Evolutionary conservation across 768 basidiomycete species (phyloP).

Genomic region (Phaeotremella skinneri): DNA sequence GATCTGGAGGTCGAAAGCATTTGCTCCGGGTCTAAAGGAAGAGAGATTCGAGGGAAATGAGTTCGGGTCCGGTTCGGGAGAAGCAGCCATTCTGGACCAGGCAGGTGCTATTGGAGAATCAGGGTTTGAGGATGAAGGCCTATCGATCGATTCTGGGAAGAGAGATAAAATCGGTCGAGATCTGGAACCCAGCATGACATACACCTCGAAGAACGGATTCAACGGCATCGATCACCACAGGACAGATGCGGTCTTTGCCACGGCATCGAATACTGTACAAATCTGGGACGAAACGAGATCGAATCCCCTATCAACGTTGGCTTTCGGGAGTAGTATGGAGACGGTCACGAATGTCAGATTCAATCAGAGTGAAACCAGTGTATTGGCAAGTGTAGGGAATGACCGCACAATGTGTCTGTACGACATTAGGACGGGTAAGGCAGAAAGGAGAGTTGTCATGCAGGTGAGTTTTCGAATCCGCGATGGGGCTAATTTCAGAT

Average conservation of each 20-base stretch:
- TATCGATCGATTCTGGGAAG: constrained; percentile 40
- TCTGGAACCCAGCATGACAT: constrained; percentile 67
- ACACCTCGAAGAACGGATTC: constrained; percentile 82
- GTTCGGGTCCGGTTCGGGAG: constrained; percentile 31
- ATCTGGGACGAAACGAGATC: constrained; percentile 98
- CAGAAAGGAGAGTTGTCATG: constrained; percentile 87
- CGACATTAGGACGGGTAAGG: constrained; percentile 94
- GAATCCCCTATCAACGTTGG: constrained; percentile 78
- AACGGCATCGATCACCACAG: constrained; percentile 95
- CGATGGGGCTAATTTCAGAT: constrained; percentile 57
- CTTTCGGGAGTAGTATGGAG: constrained; percentile 82
- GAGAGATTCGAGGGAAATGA: constrained; percentile 47
- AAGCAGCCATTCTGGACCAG: constrained; percentile 30
- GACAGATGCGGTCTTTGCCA: constrained; percentile 83
- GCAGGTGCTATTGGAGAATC: constrained; percentile 44
- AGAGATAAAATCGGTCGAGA: constrained; percentile 40
- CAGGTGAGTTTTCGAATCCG: constrained; percentile 58
- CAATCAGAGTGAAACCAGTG: constrained; percentile 88
- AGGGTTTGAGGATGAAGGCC: constrained; percentile 44
- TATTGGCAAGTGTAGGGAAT: constrained; percentile 90
- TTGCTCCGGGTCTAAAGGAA: constrained; percentile 47
- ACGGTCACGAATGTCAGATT: constrained; percentile 84
- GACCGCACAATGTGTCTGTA: constrained; percentile 95
- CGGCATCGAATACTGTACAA: constrained; percentile 88
- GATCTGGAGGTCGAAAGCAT: constrained; percentile 48